phyloP scores from a whole-genome alignment of 768 basidiomycete species.

The Dentipellis sp. region DNA sequence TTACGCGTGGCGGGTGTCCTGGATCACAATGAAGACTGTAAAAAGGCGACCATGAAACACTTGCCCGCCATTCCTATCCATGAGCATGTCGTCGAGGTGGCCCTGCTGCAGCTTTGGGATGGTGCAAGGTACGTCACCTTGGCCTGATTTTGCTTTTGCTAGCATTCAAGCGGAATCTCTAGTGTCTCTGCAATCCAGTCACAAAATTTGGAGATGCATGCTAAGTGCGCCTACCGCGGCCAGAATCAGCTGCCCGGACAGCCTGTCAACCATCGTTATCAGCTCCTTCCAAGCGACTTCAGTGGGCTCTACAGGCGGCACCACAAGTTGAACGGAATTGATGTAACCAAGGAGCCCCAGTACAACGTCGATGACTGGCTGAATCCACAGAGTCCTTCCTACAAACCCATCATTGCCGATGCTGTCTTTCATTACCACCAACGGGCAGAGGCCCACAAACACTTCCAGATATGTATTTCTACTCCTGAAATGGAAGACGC shows the following conservation, averaged over 20 bases:
- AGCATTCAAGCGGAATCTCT: neutral
- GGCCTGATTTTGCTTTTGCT: neutral
- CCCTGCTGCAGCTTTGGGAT: slow-evolving; percentile 6
- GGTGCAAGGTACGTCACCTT: slow-evolving; percentile 6
- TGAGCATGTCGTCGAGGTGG: slow-evolving; percentile 20
- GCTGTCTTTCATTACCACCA: slow-evolving; percentile 22
- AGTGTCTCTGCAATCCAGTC: slow-evolving; percentile 3
- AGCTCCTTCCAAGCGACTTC: slow-evolving; percentile 13
- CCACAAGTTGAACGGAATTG: slow-evolving; percentile 12
- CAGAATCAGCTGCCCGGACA: too few species aligned
- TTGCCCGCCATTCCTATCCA: slow-evolving; percentile 25
- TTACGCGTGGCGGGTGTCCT: slow-evolving; percentile 19
- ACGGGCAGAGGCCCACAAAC: slow-evolving; percentile 13
- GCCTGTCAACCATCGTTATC: too few species aligned
- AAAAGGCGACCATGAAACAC: slow-evolving; percentile 8
- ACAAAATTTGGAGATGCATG: too few species aligned
- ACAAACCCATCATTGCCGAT: slow-evolving; percentile 1
- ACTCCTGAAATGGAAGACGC: slow-evolving; percentile 17
- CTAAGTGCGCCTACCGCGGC: too few species aligned
- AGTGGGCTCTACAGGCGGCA: slow-evolving; percentile 16
- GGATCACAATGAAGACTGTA: slow-evolving; percentile 22
- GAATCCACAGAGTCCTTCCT: slow-evolving; percentile 10
- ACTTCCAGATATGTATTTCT: slow-evolving; percentile 24
- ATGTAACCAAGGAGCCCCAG: slow-evolving; percentile 4
- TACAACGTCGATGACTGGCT: slow-evolving; percentile 19